These are phyloP conservation scores for Aspergillus viridinutans DNA, from an alignment of 2,329 filamentous ascomycete genomes.

Conservation along the genomic window DNA sequence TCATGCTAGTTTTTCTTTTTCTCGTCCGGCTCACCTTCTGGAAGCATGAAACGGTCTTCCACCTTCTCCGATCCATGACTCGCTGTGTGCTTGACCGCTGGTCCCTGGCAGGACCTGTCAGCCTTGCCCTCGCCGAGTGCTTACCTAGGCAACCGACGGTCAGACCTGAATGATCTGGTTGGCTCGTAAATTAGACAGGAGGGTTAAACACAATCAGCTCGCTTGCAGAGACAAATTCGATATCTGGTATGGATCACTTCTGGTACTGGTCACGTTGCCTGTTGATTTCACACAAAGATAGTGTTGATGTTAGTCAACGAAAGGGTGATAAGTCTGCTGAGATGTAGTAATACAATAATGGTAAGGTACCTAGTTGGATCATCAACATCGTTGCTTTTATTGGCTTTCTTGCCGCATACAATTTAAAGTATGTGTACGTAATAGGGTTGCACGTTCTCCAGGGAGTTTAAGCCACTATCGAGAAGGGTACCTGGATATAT, in stretches of 20 bases:
- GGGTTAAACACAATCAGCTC: background rate
- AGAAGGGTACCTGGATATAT: background rate
- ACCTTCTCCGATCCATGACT: background rate
- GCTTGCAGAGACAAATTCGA: background rate
- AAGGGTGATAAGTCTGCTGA: no score
- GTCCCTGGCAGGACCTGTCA: background rate
- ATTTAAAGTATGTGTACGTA: background rate
- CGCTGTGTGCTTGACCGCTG: background rate
- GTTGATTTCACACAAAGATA: no score
- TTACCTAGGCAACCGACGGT: background rate
- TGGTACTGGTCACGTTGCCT: no score
- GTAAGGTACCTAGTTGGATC: no score
- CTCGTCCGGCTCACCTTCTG: background rate
- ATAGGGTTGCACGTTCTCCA: background rate
- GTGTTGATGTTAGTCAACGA: no score
- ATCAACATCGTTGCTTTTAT: background rate
- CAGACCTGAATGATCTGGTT: background rate
- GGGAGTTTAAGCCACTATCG: background rate
- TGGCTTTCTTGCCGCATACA: background rate
- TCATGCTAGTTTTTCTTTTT: background rate
- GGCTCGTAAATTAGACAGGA: no score
- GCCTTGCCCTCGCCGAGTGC: background rate
- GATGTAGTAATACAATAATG: no score
- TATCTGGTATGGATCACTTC: background rate
- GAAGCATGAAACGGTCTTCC: background rate